A percentile compares a stretch with the other conserved stretches of the same genome.
Conservation (phyloP, 495 filamentous ascomycete species). For the Clohesyomyces aquaticus region DNA sequence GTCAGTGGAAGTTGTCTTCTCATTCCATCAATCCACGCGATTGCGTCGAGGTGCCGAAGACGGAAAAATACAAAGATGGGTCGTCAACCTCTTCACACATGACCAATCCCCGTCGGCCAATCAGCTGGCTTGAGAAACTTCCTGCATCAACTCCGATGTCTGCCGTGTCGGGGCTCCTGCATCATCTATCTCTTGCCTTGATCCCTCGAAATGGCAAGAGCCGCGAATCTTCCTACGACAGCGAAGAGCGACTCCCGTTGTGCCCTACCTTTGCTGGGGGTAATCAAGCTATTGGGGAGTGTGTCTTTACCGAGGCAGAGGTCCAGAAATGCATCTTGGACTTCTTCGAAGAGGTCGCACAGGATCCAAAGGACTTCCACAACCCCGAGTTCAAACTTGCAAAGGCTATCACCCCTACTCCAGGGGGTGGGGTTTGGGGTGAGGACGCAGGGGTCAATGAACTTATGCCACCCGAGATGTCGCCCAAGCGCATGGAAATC, state of each 20-base stretch:
- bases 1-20: constrained; percentile 22
- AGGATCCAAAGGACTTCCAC: constrained; percentile 17
- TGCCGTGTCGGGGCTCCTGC: neutral
- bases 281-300: constrained; percentile 18
- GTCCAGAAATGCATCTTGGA: constrained; percentile 30
- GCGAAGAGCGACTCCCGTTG: constrained; percentile 9
- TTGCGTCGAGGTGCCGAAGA: constrained; percentile 13
- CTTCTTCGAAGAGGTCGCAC: constrained; percentile 37
- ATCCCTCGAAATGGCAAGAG: neutral
- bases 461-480: constrained; percentile 5
- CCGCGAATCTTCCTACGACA: neutral
- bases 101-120: neutral
- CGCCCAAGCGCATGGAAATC: constrained; percentile 7
- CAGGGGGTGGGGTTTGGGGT: too few relatives aligned
- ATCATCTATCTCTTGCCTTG: neutral
- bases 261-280: constrained; percentile 33
- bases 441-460: neutral
- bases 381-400: constrained; percentile 35
- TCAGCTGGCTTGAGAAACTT: constrained; percentile 16
- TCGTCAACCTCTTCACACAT: neutral
- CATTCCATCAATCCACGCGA: neutral
- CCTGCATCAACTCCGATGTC: neutral
- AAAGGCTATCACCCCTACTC: too few relatives aligned
- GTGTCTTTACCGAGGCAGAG: constrained; percentile 28
- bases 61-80: neutral